Conservation (phyloP, 1,284 basidiomycete genomes). For the Boletus smithii region DNA sequence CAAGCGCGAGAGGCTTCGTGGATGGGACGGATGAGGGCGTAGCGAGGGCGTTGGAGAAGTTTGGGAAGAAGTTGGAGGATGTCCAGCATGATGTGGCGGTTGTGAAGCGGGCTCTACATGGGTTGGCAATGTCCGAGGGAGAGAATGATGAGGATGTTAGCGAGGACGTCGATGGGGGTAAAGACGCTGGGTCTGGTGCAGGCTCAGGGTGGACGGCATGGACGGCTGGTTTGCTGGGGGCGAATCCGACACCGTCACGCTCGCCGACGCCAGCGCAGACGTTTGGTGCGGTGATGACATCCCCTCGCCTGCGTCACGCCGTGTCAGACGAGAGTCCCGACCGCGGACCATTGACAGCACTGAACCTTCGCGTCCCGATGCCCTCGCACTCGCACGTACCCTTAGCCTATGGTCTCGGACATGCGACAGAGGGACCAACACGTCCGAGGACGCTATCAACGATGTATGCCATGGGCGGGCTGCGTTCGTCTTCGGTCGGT, state of each 20-base stretch:
- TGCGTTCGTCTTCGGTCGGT: constrained; percentile 34
- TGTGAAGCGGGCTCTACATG: constrained; percentile 58
- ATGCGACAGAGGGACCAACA: constrained; percentile 27
- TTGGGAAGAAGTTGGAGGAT: constrained; percentile 65
- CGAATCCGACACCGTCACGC: constrained; percentile 31
- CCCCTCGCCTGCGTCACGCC: constrained; percentile 50
- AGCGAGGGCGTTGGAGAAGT: constrained; percentile 45
- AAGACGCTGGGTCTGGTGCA: background rate
- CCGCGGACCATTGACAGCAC: constrained; percentile 32
- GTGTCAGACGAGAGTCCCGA: constrained; percentile 30
- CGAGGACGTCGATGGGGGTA: background rate
- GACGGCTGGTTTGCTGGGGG: constrained; percentile 44
- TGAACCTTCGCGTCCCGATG: constrained; percentile 64
- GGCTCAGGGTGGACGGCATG: constrained; percentile 54
- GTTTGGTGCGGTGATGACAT: constrained; percentile 68
- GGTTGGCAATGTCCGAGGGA: constrained; percentile 25
- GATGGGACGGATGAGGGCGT: constrained; percentile 53
- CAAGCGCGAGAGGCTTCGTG: constrained; percentile 59
- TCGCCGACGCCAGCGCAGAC: constrained; percentile 42
- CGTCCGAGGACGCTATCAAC: constrained; percentile 50
- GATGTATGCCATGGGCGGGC: constrained; percentile 57
- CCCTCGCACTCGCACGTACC: constrained; percentile 32
- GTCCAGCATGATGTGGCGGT: constrained; percentile 77
- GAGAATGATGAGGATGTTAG: background rate
- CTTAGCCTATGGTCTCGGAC: constrained; percentile 7